Conservation (phyloP, 1,284 basidiomycete genomes). For the Exsudoporus floridanus region DNA sequence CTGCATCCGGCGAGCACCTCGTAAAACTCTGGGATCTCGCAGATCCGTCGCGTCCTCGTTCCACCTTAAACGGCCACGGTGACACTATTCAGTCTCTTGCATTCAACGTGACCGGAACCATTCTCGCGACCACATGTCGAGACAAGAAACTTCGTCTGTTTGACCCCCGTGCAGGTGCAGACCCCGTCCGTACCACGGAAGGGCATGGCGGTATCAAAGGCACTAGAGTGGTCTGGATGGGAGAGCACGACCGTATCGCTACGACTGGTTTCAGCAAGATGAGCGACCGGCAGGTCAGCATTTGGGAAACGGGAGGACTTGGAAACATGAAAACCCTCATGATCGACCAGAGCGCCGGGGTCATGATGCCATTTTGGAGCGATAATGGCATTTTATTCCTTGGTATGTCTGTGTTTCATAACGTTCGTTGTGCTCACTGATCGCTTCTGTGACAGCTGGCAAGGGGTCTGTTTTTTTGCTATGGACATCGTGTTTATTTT, state of each 20-base stretch:
- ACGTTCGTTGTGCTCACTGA: neutral
- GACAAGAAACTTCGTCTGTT: slow-evolving; percentile 93
- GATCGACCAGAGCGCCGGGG: slow-evolving; percentile 88
- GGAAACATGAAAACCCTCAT: slow-evolving; percentile 72
- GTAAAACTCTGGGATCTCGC: slow-evolving; percentile 93
- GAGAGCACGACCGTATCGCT: slow-evolving; percentile 82
- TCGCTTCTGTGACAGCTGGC: slow-evolving; percentile 49
- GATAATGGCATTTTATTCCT: slow-evolving; percentile 95
- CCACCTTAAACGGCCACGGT: slow-evolving; percentile 72
- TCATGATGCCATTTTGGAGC: slow-evolving; percentile 96
- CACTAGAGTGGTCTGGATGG: slow-evolving; percentile 88
- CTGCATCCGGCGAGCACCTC: slow-evolving; percentile 84
- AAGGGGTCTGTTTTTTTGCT: slow-evolving; percentile 55
- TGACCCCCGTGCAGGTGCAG: slow-evolving; percentile 79
- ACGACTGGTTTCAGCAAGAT: slow-evolving; percentile 96
- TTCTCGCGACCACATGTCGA: slow-evolving; percentile 79
- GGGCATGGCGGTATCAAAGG: slow-evolving; percentile 95
- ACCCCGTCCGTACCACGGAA: slow-evolving; percentile 80
- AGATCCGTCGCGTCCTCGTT: slow-evolving; percentile 59
- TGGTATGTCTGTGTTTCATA: slow-evolving; percentile 44
- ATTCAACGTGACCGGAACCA: slow-evolving; percentile 82
- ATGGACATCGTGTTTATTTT: slow-evolving; percentile 18
- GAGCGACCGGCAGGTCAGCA: slow-evolving; percentile 85
- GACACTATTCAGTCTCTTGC: slow-evolving; percentile 88
- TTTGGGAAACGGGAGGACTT: slow-evolving; percentile 83